Conservation (phyloP, 306 rosid species). For the Acmispon strigosus region DNA sequence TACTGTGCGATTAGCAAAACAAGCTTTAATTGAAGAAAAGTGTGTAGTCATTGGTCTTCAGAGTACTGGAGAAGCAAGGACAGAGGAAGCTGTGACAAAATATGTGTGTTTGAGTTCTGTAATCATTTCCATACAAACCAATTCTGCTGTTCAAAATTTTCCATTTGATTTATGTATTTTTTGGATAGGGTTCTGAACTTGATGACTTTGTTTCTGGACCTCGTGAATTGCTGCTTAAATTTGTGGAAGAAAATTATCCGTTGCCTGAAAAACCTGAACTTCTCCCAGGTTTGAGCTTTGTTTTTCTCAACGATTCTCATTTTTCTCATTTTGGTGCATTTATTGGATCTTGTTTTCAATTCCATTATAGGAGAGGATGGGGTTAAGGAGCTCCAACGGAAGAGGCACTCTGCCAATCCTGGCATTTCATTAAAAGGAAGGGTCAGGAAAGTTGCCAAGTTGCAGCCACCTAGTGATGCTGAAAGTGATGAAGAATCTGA, state of each 20-base stretch:
- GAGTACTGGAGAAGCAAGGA: slow-evolving; percentile 99
- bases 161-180: slow-evolving; percentile 1
- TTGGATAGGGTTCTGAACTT: slow-evolving; percentile 81
- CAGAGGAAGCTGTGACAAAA: slow-evolving; percentile 97
- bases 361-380: slow-evolving; percentile 66
- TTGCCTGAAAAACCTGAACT: slow-evolving; percentile 96
- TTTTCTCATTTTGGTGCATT: slow-evolving; percentile 15
- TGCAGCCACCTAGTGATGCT: slow-evolving; percentile 73
- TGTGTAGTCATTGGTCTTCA: slow-evolving; percentile 98
- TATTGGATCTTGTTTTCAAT: slow-evolving; percentile 12
- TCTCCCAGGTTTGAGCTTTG: slow-evolving; percentile 51
- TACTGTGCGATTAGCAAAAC: slow-evolving; percentile 76
- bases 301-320: slow-evolving; percentile 14
- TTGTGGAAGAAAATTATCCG: slow-evolving; percentile 96
- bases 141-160: not conserved
- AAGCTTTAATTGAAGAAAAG: slow-evolving; percentile 72
- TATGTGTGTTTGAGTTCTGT: slow-evolving; percentile 56
- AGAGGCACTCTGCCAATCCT: slow-evolving; percentile 91
- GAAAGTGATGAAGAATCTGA: slow-evolving; percentile 92
- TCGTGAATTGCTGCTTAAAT: slow-evolving; percentile 86
- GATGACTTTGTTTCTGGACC: slow-evolving; percentile 99
- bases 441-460: slow-evolving; percentile 80
- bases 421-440: slow-evolving; percentile 90
- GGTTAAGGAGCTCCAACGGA: slow-evolving; percentile 93
- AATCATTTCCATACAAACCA: slow-evolving; percentile 11